Base-by-base conservation (phyloP, 495 filamentous ascomycete genomes). In the Hapsidospora chrysogenum region DNA sequence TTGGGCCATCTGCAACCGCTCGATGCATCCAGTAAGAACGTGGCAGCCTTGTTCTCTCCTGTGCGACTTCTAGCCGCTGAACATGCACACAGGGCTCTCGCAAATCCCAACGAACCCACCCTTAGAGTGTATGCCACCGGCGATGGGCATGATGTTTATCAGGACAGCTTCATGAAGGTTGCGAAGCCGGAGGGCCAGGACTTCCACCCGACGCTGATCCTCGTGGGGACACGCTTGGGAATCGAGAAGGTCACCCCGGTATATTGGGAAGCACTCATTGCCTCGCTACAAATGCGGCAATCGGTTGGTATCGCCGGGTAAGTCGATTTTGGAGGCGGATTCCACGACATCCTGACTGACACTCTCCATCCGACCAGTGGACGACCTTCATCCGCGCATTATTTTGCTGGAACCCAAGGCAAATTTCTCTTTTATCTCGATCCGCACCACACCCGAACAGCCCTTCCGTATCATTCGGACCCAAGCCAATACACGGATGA, bases 1-100 rank as follows among this genome's bases (percentile, higher is more conserved):
- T 99, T 63, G 92, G 92, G 8, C 92, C 92, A n/a, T 93, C 84
- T 11, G 89, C 92, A 4, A 92, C 92, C 2, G 84, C 92, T n/a
- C 72, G 76, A 38, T 95, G 92, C 53, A 93, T 99, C 36, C 76
- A 92, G 85, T 94, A 56, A 47, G 83, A 62, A 18, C 9, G 6
- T n/a, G n/a, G n/a, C n/a, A n/a, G n/a, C n/a, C n/a, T n/a, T n/a
- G n/a, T n/a, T n/a, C n/a, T n/a, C n/a, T n/a, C n/a, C 11, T 29
- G 4, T 29, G 4, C 27, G 11, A 39, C 37, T 9, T n/a, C n/a
- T n/a, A 33, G 28, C 18, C 16, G 21, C 43, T 53, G 63, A 30
- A 63, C 40, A 16, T 23, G 22, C 17, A 15, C 32, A 31, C 40
- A 95, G 85, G 49, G 76, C 76, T 6, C 64, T 99, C 20, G 74